Base-by-base conservation (phyloP, 257 asterid genomes). In the Solanum chaucha region DNA sequence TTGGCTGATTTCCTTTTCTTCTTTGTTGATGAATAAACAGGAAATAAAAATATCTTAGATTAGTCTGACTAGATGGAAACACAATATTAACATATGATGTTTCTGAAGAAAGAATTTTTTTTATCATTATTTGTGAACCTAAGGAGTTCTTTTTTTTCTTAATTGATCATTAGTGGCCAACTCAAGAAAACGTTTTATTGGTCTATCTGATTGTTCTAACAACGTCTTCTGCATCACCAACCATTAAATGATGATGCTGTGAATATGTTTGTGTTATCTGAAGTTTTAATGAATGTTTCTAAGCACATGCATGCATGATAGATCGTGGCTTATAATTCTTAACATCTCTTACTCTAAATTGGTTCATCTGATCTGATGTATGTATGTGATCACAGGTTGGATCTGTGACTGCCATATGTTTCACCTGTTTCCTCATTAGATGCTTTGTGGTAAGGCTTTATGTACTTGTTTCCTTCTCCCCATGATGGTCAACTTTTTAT, bases 371-470 rank as follows among this genome's bases (percentile, higher is more conserved):
- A 81, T 81, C 20, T 81, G 20, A 8, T 30, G 35, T 48, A 36
- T 61, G 67, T 40, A 30, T 83, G 35, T 86, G 38, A 58, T 59
- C 88, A 71, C 96, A 96, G 99, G 99, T 96, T 85, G 98, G 99
- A 90, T 96, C 95, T 65, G 99, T 96, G 88, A 96, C 99, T 10
- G 98, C 97, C 46, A 94, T 95, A 91, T 96, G 98, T 91, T 96
- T 95, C 92, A 91, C 94, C 85, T 96, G 98, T 89, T 96, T 96
- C 90, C 95, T 96, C 72, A 89, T 96, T 88, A 90, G 99, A 86
- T 94, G 98, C 91, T 95, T 94, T 61, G 96, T 95, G 98, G 99
- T 96, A 91, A 90, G 98, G 72, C 72, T 85, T 85, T 46, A 44
- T 65, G 67, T 87, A 20, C 48, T 64, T 85, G 77, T 80, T 71